These are phyloP conservation scores for Plasmodium cynomolgi DNA, from an alignment of 169 alveolate genomes.

Conservation along the genomic window DNA sequence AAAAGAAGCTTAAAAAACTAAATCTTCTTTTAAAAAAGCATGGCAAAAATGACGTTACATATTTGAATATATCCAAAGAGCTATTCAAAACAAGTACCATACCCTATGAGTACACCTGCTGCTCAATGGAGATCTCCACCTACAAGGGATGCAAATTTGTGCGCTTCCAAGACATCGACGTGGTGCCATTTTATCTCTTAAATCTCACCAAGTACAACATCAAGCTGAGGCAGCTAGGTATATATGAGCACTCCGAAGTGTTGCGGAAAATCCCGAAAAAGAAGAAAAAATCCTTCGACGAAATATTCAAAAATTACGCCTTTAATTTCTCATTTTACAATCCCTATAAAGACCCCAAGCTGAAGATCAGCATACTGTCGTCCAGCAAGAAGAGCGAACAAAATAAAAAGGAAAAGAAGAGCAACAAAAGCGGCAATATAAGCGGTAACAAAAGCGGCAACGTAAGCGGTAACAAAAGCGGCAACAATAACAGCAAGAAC, in stretches of 20 bases:
- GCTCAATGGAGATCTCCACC: slow-evolving; percentile 75
- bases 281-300: slow-evolving; percentile 42
- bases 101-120: slow-evolving; percentile 70
- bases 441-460: background rate
- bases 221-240: slow-evolving; percentile 58
- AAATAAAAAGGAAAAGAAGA: slow-evolving; percentile 12
- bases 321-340: slow-evolving; percentile 72
- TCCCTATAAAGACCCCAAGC: slow-evolving; percentile 69
- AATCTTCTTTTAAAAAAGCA: slow-evolving; percentile 24
- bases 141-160: slow-evolving; percentile 72
- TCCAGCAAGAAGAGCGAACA: slow-evolving; percentile 2
- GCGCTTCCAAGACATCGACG: slow-evolving; percentile 75
- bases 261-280: slow-evolving; percentile 44
- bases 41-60: slow-evolving; percentile 15
- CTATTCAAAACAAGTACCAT: background rate
- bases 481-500: background rate
- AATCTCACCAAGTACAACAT: slow-evolving; percentile 62
- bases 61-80: slow-evolving; percentile 39
- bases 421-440: background rate
- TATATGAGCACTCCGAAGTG: slow-evolving; percentile 70
- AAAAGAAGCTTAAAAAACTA: slow-evolving; percentile 38
- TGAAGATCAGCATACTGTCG: slow-evolving; percentile 8
- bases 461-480: background rate
- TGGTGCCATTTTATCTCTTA: slow-evolving; percentile 70
- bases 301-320: slow-evolving; percentile 73